Base-by-base conservation (phyloP, 208 protist genomes). In the Phytomonas serpens region DNA sequence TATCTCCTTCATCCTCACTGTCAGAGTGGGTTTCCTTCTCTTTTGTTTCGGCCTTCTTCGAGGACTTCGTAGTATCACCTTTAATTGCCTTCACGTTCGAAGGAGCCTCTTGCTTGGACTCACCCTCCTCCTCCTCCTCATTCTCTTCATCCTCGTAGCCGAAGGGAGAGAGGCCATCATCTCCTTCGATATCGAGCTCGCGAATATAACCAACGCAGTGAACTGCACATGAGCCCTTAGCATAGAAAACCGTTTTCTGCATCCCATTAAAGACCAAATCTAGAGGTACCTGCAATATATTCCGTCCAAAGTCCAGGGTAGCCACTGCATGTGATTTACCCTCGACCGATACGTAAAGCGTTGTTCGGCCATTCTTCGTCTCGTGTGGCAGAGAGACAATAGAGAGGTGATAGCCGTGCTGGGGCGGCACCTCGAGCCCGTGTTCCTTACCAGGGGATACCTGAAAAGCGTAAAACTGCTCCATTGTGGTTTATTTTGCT, bases 171-270 rank as follows among this genome's bases (percentile, higher is more conserved):
- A 77, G 74, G 7, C 77, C 75, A 67, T 76, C 74, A 62, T 80
- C 76, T 61, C 88, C 81, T 51, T 89, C 82, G 11, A 68, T 51
- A 42, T 94, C 87, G 11, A 93, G 73, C 40, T 87, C 81, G 70
- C 92, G 86, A 61, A 79, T 69, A 79, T 94, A 96, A 29, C 91
- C 91, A 31, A 83, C 80, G 78, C 87, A 93, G 84, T 96, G 87
- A 52, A 93, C 78, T 19, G 81, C 61, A 19, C 75, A 66, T 16
- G 79, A 82, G 40, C 91, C 91, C 79, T 96, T 96, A 40, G 85
- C 88, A 69, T 81, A 80, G 71, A 96, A 94, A 4, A 80, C 77
- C 3, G 90, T 87, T n/a, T 80, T 72, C 72, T 96, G 91, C 61
- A 81, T 69, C 42, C 76, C 77, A 76, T 88, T 89, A 72, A 96